Evolutionary conservation across 495 filamentous ascomycete genomes (phyloP).

Genomic region (Daldinia bambusicola): DNA sequence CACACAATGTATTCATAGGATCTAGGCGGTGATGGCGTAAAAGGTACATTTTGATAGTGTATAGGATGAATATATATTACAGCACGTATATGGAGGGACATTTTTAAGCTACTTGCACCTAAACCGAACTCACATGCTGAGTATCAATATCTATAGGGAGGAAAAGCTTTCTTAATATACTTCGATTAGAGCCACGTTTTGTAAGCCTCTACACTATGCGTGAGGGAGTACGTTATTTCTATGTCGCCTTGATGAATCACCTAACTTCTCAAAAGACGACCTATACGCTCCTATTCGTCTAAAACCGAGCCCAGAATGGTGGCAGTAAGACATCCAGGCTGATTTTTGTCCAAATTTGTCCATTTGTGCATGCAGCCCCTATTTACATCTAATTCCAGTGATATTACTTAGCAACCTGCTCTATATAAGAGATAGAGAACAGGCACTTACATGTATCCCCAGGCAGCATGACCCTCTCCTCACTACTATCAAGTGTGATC

Average conservation of each 20-base stretch:
- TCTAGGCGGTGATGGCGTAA: neutral
- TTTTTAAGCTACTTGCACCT: no score
- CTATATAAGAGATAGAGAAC: neutral
- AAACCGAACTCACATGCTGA: neutral
- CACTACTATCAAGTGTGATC: constrained; percentile 62
- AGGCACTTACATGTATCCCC: constrained; percentile 51
- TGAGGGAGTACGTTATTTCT: neutral
- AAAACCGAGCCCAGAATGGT: neutral
- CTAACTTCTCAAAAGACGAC: neutral
- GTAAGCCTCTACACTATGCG: neutral
- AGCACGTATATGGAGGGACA: neutral
- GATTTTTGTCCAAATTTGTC: neutral
- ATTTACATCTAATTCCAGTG: neutral
- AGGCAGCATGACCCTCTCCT: constrained; percentile 55
- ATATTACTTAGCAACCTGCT: neutral
- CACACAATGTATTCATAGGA: neutral
- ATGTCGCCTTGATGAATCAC: neutral
- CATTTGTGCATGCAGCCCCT: neutral
- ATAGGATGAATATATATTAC: neutral
- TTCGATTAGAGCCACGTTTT: neutral
- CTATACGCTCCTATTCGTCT: neutral
- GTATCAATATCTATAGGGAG: neutral
- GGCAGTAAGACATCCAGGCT: neutral
- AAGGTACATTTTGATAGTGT: neutral
- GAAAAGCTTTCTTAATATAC: neutral